phyloP scores from a whole-genome alignment of 2,329 filamentous ascomycete genomes.

The Periconia sp. region DNA sequence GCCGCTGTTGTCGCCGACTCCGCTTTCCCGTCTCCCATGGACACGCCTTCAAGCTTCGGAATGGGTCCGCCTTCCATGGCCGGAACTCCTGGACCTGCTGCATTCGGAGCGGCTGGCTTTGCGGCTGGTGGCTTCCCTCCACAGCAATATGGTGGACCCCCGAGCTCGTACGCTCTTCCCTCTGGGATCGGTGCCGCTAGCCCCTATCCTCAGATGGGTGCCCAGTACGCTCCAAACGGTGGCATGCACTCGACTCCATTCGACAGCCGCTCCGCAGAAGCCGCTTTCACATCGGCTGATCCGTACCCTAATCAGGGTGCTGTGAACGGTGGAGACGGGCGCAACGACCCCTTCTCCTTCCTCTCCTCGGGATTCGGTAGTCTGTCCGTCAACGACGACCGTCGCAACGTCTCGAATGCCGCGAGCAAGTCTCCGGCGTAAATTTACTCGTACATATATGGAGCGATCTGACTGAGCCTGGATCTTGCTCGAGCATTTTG shows the following conservation, averaged over 20 bases:
- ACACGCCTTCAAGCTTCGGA: slow-evolving; percentile 79
- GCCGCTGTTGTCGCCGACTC: slow-evolving; percentile 95
- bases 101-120: slow-evolving; percentile 74
- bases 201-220: slow-evolving; percentile 77
- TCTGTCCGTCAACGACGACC: slow-evolving; percentile 70
- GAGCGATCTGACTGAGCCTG: slow-evolving; percentile 40
- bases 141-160: slow-evolving; percentile 86
- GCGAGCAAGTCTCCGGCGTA: slow-evolving; percentile 50
- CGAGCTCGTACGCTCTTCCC: slow-evolving; percentile 87
- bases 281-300: slow-evolving; percentile 87
- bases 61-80: slow-evolving; percentile 90
- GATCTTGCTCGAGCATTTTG: slow-evolving; percentile 43
- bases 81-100: slow-evolving; percentile 72
- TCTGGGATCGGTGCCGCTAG: slow-evolving; percentile 82
- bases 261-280: slow-evolving; percentile 90
- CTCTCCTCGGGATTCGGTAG: slow-evolving; percentile 75
- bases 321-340: slow-evolving; percentile 66
- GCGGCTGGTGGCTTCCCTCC: slow-evolving; percentile 65
- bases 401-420: slow-evolving; percentile 51
- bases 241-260: slow-evolving; percentile 86
- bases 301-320: slow-evolving; percentile 81
- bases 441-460: slow-evolving; percentile 37
- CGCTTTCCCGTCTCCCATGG: slow-evolving; percentile 89
- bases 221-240: slow-evolving; percentile 77
- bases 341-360: slow-evolving; percentile 81